Percentiles rank a stretch among this genome's conserved stretches.
Conservation (phyloP, 495 filamentous ascomycete species). For the Massariosphaeria phaeospora region DNA sequence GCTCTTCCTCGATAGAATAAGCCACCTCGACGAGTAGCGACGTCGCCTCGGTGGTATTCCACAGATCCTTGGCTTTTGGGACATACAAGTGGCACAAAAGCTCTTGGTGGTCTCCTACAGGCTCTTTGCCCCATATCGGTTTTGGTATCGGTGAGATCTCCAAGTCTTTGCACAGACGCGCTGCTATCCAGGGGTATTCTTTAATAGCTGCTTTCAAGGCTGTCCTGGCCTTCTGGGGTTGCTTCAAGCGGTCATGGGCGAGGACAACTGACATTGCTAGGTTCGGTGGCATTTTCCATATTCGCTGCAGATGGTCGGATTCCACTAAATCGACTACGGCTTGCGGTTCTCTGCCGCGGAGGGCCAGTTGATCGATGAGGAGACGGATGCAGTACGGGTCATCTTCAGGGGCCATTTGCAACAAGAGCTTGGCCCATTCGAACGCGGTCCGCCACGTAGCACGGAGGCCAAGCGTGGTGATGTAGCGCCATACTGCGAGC, state of each 20-base stretch:
- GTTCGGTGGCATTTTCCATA: slow-evolving; percentile 39
- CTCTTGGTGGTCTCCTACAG: slow-evolving; percentile 62
- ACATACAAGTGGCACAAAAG: slow-evolving; percentile 77
- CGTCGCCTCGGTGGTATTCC: slow-evolving; percentile 74
- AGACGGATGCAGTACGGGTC: slow-evolving; percentile 82
- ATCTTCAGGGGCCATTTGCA: slow-evolving; percentile 63
- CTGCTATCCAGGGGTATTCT: slow-evolving; percentile 74
- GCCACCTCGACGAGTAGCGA: slow-evolving; percentile 67
- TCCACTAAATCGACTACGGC: slow-evolving; percentile 69
- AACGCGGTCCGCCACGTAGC: slow-evolving; percentile 90
- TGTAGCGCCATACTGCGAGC: slow-evolving; percentile 83
- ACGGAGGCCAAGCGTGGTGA: slow-evolving; percentile 74
- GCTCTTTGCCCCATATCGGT: slow-evolving; percentile 72
- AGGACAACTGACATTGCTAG: slow-evolving; percentile 31
- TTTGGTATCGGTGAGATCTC: slow-evolving; percentile 66
- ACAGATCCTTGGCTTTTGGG: slow-evolving; percentile 74
- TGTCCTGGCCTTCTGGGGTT: slow-evolving; percentile 57
- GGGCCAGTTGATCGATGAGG: slow-evolving; percentile 73
- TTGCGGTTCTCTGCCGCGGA: slow-evolving; percentile 70
- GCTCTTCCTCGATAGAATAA: slow-evolving; percentile 44
- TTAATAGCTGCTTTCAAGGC: slow-evolving; percentile 62
- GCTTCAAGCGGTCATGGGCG: slow-evolving; percentile 67
- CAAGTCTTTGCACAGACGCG: slow-evolving; percentile 69
- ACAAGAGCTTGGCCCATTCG: slow-evolving; percentile 84
- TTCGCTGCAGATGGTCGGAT: slow-evolving; percentile 50